Base-by-base conservation (phyloP, 1,284 basidiomycete genomes). In the Ceratobasidium sp. region DNA sequence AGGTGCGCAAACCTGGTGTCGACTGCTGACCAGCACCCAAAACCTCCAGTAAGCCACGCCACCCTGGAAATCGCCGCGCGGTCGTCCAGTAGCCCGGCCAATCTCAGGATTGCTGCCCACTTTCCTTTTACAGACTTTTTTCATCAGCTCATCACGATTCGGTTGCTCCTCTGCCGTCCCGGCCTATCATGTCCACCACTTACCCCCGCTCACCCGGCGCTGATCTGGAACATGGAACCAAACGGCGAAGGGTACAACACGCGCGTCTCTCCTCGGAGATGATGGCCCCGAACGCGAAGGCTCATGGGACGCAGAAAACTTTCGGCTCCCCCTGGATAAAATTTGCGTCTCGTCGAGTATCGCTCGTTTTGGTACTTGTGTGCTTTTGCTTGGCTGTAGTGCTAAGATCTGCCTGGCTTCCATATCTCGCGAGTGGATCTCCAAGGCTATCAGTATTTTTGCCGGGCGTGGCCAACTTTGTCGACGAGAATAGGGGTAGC, bases 221-320 rank as follows among this genome's bases (percentile, higher is more conserved):
- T 26, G 63, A 63, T 56, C 42, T 73, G 28, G 69, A 73, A 63
- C 54, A 37, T 45, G 68, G 68, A 6, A 71, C 68, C 4, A 58
- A 60, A 51, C n/a, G 58, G 28, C 56, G 58, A 49, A 73, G 45
- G 69, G 26, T 28, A 53, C 42, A 20, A 5, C 63, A 47, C 28
- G 45, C 39, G 45, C 63, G 63, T 49, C 39, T 47, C 26, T 63
- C 60, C n/a, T 65, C 63, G 63, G 63, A 49, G 15, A 37, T 13
- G 10, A 2, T 37, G 7, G 39, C 45, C 10, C 63, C 26, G 26
- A 23, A 15, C 42, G 20, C 69, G 11, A 23, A 15, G 3, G 8
- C 5, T 20, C 56, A 15, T 61, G 60, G 37, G 60, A 3, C 35
- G 26, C 68, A 23, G 15, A 56, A 56, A 31, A 15, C 33, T 31